Evolutionary conservation across 78 protist species (phyloP).

Genomic region (Speleostelium caveatum): DNA sequence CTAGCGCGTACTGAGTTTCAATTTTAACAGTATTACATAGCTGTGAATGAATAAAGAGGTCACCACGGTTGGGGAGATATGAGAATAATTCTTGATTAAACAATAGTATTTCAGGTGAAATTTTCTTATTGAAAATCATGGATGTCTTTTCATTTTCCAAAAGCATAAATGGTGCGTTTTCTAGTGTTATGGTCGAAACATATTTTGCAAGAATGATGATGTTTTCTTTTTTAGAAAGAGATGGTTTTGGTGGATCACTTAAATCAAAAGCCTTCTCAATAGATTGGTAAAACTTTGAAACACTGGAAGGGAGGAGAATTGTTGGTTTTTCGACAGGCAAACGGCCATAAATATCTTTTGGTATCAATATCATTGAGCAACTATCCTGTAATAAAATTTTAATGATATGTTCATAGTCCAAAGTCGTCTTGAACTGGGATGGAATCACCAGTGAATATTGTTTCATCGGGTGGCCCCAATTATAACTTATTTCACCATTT

Average conservation of each 20-base stretch:
- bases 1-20: neutral
- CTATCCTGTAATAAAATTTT: slow-evolving; percentile 1
- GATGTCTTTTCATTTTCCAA: neutral
- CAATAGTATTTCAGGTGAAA: neutral
- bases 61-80: neutral
- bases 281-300: neutral
- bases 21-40: neutral
- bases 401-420: neutral
- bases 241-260: slow-evolving; percentile 12
- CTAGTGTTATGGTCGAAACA: neutral
- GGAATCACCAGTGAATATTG: neutral
- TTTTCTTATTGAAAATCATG: neutral
- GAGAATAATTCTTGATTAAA: neutral
- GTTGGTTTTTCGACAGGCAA: neutral
- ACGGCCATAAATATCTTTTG: neutral
- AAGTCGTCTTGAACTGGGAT: neutral
- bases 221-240: neutral
- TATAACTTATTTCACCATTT: neutral
- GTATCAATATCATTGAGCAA: neutral
- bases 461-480: neutral
- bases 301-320: neutral
- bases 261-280: neutral
- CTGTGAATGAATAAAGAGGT: neutral
- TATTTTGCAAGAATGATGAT: neutral
- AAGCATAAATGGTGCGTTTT: slow-evolving; percentile 10